Evolutionary conservation across 805 yeast genomes (phyloP), one percentile per base, ranked within the genome.

Genomic region (Phaffomyces thermotolerans): DNA sequence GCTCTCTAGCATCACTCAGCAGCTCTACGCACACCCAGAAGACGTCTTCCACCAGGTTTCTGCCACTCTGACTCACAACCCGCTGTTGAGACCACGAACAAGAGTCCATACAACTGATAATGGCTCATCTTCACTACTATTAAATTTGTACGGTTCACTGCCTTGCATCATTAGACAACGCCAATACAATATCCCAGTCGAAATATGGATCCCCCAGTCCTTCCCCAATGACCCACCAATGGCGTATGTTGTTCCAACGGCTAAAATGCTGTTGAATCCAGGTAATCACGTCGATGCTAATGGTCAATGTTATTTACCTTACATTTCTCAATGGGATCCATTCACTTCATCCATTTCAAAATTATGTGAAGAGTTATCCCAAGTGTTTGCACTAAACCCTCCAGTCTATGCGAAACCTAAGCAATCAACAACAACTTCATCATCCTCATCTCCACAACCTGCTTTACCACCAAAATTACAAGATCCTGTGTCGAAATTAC

Each of bases 281-380:
- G 81, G 83, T 23, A 80, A 78, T 50, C 69, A 75, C 52, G 75
- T 86, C 4, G 95, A 85, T 59, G 62, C 76, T 13, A 84, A 72
- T 60, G 96, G 96, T 2, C 63, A 66, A 37, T 72, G 87, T 42
- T 84, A 80, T 57, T 81, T 83, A 52, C 91, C 93, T 0, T 73
- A 71, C 43, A 59, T 84, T 36, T 61, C 80, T n/a, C 66, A 63
- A 24, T 85, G 95, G 95, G 46, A 54, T 33, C 22, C 22, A 57
- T 58, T 13, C 44, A 29, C 63, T 64, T 24, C 84, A 37, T 20
- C 41, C 6, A 34, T 23, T 52, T 51, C 22, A 66, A 49, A 62
- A 35, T 17, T 50, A 20, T 51, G 68, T 32, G 51, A 53, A 3
- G 52, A 65, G 14, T 50, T 72, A 41, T 47, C 59, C 6, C 59